These are phyloP conservation scores for Pseudocercospora pini-densiflorae DNA, from an alignment of 2,329 filamentous ascomycete species.

Conservation along the genomic window DNA sequence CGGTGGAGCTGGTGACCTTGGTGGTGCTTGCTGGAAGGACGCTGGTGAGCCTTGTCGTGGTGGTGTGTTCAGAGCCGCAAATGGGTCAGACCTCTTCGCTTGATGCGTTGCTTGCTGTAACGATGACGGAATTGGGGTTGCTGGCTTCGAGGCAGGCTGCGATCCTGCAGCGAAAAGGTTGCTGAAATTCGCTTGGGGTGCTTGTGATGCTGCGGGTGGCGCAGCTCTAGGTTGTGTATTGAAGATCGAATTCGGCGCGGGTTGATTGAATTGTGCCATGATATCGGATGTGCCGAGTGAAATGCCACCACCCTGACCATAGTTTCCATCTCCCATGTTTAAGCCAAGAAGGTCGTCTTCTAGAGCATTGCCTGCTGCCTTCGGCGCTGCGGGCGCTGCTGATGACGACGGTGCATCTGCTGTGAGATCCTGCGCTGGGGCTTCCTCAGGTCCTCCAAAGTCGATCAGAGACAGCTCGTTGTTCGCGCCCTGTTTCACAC, in stretches of 20 bases:
- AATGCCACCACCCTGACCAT: slow-evolving; percentile 78
- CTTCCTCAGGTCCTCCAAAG: slow-evolving; percentile 71
- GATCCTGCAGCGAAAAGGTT: slow-evolving; percentile 51
- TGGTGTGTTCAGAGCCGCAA: slow-evolving; percentile 60
- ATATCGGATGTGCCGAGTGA: slow-evolving; percentile 64
- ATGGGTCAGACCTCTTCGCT: slow-evolving; percentile 59
- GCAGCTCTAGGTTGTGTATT: slow-evolving; percentile 30
- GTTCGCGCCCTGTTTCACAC: slow-evolving; percentile 67
- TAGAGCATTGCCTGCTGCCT: slow-evolving; percentile 65
- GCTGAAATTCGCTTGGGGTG: slow-evolving; percentile 51
- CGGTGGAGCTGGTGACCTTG: slow-evolving; percentile 40
- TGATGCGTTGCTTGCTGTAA: slow-evolving; percentile 31
- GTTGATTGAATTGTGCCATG: slow-evolving; percentile 42
- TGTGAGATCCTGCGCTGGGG: slow-evolving; percentile 8
- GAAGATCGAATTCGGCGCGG: slow-evolving; percentile 38
- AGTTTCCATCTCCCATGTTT: slow-evolving; percentile 74
- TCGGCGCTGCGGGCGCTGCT: slow-evolving; percentile 45
- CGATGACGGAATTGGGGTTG: slow-evolving; percentile 51
- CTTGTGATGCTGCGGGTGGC: slow-evolving; percentile 34
- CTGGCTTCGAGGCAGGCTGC: slow-evolving; percentile 51
- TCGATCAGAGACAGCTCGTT: slow-evolving; percentile 93
- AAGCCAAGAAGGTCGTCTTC: slow-evolving; percentile 92
- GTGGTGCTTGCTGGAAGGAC: slow-evolving; percentile 47
- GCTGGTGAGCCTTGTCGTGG: slow-evolving; percentile 57
- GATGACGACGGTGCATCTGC: slow-evolving; percentile 37